Evolutionary conservation across 495 filamentous ascomycete species (phyloP), one percentile per base, ranked within the genome.

Genomic region (Aspergillus sparsus): DNA sequence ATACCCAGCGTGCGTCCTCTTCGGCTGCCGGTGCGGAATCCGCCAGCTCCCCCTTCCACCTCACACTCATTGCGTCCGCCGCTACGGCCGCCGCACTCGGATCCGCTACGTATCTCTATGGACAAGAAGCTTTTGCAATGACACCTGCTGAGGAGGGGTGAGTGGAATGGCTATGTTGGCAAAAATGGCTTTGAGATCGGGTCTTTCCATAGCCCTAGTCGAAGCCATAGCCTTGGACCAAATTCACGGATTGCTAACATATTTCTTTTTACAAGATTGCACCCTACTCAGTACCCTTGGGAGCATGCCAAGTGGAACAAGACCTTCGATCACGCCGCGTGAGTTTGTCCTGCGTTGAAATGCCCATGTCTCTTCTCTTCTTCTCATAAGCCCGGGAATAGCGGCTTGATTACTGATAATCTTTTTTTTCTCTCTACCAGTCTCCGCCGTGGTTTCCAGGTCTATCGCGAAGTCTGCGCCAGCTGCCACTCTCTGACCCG

Each of bases 381-480:
- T 55, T 33, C 50, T 41, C 33, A 50, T 55, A 52, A 66, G 37
- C 37, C 69, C 64, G 70, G 60, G n/a, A 47, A 58, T 58, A 60
- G 32, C 35, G 42, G 21, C 21, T 27, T 27, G 21, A 27, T 58
- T 65, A 60, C 70, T 78, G 57, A 79, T 65, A 49, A n/a, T n/a
- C n/a, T n/a, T 35, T 52, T 58, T 58, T 50, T 51, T 50, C 35
- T 11, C 65, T 15, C 21, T 27, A 27, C 21, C 60, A 97, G 93
- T 67, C 92, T 99, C 66, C 94, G 95, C 70, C 93, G 95, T 79
- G 95, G 95, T 78, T 98, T 99, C 87, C 95, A 97, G 81, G 95
- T 99, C 71, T 99, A 99, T 85, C 92, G 88, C 68, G 95, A 99
- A 79, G 95, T 99, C 67, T 99, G 95, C 84, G 85, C 93, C 52